Evolutionary conservation across 495 filamentous ascomycete genomes (phyloP).

Genomic region (Penicillium nucicola): DNA sequence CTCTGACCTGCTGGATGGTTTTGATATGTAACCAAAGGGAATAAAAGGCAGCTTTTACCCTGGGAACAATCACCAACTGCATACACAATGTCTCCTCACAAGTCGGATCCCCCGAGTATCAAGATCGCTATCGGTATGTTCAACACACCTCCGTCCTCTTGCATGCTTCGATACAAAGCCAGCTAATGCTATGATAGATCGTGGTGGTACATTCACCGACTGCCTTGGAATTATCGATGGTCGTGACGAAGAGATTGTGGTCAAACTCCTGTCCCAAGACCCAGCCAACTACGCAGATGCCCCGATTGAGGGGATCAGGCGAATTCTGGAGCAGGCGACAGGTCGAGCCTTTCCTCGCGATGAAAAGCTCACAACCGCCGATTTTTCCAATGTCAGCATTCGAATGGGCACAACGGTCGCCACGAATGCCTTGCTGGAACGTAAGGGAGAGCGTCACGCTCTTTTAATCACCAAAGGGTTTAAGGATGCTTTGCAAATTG

Average conservation of each 20-base stretch:
- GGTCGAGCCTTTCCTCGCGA: conserved; percentile 15
- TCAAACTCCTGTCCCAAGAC: conserved; percentile 15
- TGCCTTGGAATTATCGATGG: conserved; percentile 8
- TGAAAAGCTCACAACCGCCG: conserved; percentile 10
- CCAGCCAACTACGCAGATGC: conserved; percentile 18
- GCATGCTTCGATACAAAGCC: too few relatives aligned
- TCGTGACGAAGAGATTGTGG: conserved; percentile 17
- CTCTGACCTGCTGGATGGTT: conserved; percentile 1
- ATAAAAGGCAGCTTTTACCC: conserved; percentile 2
- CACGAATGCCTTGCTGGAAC: conserved; percentile 79
- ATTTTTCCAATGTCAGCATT: conserved; percentile 10
- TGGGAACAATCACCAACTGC: neutral
- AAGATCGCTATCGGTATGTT: conserved; percentile 26
- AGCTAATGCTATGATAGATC: conserved; percentile 8
- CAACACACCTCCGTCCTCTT: too few relatives aligned
- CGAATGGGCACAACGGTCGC: conserved; percentile 81
- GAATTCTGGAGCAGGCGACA: conserved; percentile 17
- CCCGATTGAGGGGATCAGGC: conserved; percentile 17
- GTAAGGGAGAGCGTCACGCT: conserved; percentile 85
- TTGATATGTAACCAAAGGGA: too few relatives aligned
- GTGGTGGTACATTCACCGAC: conserved; percentile 26
- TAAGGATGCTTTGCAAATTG: conserved; percentile 80
- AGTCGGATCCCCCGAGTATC: conserved; percentile 14
- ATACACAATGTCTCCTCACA: conserved; percentile 15
- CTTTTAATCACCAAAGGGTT: conserved; percentile 87